Base-by-base conservation (phyloP, 2,329 filamentous ascomycete genomes). In the Fusarium sp. region DNA sequence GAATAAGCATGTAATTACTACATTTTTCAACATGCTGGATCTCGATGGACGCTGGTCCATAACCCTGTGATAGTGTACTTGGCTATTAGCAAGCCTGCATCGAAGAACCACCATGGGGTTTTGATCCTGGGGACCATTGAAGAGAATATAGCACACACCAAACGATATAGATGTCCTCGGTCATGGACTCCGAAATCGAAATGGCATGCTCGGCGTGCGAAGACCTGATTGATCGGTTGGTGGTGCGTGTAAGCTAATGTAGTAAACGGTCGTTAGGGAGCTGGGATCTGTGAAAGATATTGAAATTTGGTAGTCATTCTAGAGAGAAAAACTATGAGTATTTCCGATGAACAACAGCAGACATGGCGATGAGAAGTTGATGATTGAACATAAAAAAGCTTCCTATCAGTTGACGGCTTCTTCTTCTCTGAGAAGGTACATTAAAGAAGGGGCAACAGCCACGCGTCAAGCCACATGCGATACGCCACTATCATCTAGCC, bases 401-500 rank as follows among this genome's bases (percentile, higher is more conserved):
- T 46, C 29, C 45, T 33, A 45, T 43, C 35, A 46, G 21, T 38
- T 17, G 15, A 45, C 49, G 23, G 31, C 21, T 11, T 25, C 25
- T 11, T 25, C 25, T 32, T 29, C 25, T 36, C 31, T 21, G 13
- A 32, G 19, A 29, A 45, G 29, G 54, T 23, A 29, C 19, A 25
- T 35, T 31, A 19, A 15, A 11, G 15, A 23, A 44, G 57, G 29
- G 61, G 61, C 61, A 37, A 67, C 45, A 50, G 48, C 61, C 44
- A 64, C 56, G 61, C 61, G 51, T 57, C 51, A 65, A 64, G 65
- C 54, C 56, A 63, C 59, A 65, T 10, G 21, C 14, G 6, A 23
- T 8, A 32, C 43, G 49, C 60, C 42, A 64, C 60, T 5, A 25
- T 25, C 23, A 61, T 14, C 17, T 45, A 42, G 46, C 46, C 36